Base-by-base conservation (phyloP, 192 early-diverging fungal species). In the Podochytrium sp. region DNA sequence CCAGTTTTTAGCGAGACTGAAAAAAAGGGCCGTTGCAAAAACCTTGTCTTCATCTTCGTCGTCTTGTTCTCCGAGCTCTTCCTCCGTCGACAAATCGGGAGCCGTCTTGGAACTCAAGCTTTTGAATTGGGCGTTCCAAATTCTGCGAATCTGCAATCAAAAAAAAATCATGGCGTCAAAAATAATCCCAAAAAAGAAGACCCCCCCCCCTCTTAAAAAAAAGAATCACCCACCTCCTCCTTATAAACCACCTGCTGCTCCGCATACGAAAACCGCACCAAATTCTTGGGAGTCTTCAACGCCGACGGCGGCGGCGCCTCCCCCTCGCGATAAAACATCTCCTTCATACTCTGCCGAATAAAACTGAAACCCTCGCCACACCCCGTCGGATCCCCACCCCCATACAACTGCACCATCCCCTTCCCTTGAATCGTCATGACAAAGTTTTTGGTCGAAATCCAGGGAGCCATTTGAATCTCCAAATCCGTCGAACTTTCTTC, bases 311-410 rank as follows among this genome's bases (percentile, higher is more conserved):
- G 90, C 12, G 90, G 88, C 34, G 89, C 90, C 77, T 95, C 95
- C 25, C 94, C 93, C 12, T 90, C 86, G 25, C 93, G 84, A 74
- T 97, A 83, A 71, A 98, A 96, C 61, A 97, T 96, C 67, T 98
- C 97, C 81, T 97, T 98, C 95, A 98, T 98, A 16, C 92, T 93
- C 27, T 93, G 93, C 33, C 96, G 90, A 71, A 99, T 94, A 80
- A 96, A 99, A 85, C 96, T 98, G 73, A 99, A 98, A 7, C 95
- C 97, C 73, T 98, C 96, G 52, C 94, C 95, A 49, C 87, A 80
- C 12, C 95, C 97, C 0, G 96, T 96, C 4, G 97, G 97, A 80
- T 99, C 97, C 59, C 95, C 97, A n/a, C 91, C 91, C 23, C 97
- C 97, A 74, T 93, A 92, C 10, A 99, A 86, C 82, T 96, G 91